A percentile compares a stretch with the other conserved stretches of the same genome.
These are phyloP conservation scores for Dryas octopetala DNA, from an alignment of 306 rosid genomes.

Conservation along the genomic window DNA sequence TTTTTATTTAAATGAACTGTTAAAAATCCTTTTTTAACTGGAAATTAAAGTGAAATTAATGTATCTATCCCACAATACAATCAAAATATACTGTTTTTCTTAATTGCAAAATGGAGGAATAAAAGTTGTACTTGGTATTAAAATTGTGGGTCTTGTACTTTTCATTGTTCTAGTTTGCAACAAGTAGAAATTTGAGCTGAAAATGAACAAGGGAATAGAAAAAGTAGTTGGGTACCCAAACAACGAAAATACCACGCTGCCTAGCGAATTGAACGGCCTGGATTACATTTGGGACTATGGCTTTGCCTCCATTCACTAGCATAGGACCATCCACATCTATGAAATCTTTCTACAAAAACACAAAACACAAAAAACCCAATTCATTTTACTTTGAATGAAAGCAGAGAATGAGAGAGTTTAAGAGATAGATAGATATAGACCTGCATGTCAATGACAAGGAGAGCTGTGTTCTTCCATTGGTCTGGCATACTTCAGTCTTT, in stretches of 20 bases:
- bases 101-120: background rate
- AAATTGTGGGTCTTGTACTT: background rate
- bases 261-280: constrained; percentile 64
- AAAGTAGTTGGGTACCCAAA: constrained; percentile 57
- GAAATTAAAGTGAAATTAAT: background rate
- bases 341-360: constrained; percentile 64
- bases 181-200: background rate
- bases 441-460: constrained; percentile 89
- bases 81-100: background rate
- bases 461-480: constrained; percentile 49
- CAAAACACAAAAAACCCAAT: constrained; percentile 19
- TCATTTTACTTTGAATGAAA: background rate
- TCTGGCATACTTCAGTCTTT: constrained; percentile 39
- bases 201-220: background rate
- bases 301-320: constrained; percentile 59
- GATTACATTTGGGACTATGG: constrained; percentile 67
- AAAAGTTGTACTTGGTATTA: background rate
- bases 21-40: background rate
- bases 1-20: background rate
- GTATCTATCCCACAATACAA: background rate
- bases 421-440: constrained; percentile 23
- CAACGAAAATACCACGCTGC: constrained; percentile 60
- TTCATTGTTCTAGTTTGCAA: background rate
- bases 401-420: background rate
- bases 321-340: constrained; percentile 48